Conservation (phyloP, 768 basidiomycete species). For the Termitomyces eurrhizus region DNA sequence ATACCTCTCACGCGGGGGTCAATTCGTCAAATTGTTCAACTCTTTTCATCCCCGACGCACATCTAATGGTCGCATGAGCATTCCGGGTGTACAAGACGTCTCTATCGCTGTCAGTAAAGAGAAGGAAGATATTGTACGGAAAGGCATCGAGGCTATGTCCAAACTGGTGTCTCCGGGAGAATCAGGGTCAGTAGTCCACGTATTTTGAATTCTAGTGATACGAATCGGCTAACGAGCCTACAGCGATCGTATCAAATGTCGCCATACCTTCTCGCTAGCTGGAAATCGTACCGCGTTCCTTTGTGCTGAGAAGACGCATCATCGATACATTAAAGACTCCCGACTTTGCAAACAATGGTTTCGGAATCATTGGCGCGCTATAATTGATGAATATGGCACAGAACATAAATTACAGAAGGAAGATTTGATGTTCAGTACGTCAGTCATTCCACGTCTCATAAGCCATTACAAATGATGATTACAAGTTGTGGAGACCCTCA, state of each 20-base stretch:
- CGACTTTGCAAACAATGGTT: background rate
- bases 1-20: no score
- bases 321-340: no score
- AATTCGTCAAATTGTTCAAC: no score
- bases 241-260: background rate
- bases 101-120: constrained; percentile 3
- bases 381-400: constrained; percentile 5
- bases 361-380: constrained; percentile 1
- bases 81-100: background rate
- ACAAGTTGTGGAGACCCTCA: constrained; percentile 13
- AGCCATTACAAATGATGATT: background rate
- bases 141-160: constrained; percentile 9
- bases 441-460: background rate
- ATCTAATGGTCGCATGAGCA: background rate
- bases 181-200: background rate
- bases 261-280: constrained; percentile 6
- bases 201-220: background rate
- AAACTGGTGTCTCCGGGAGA: constrained; percentile 6
- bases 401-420: constrained; percentile 7
- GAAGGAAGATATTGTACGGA: constrained; percentile 7
- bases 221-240: background rate
- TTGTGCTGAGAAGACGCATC: no score
- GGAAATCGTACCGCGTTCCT: background rate
- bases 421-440: constrained; percentile 8
- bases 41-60: no score